Percentiles rank a stretch among this genome's conserved stretches.
phyloP scores from a whole-genome alignment of 805 yeast genomes.

The Ogataea angusta region DNA sequence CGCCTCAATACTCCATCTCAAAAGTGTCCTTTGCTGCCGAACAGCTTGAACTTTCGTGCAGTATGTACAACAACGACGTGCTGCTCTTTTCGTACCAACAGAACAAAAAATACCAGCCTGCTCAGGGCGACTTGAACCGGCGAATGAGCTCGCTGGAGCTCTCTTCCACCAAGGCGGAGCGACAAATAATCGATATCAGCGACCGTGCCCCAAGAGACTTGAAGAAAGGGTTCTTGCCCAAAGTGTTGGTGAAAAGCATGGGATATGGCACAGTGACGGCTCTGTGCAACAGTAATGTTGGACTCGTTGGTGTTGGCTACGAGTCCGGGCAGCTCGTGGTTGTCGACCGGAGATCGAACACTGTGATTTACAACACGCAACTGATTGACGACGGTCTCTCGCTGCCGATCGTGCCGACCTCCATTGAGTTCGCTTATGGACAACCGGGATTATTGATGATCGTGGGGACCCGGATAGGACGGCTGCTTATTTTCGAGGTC shows the following conservation, averaged over 20 bases:
- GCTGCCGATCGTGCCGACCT: constrained; percentile 42
- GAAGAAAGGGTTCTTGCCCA: constrained; percentile 63
- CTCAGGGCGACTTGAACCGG: constrained; percentile 21
- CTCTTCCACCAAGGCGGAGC: constrained; percentile 28
- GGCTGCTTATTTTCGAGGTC: constrained; percentile 60
- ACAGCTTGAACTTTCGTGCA: constrained; percentile 70
- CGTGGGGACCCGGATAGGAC: constrained; percentile 78
- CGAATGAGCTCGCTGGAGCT: constrained; percentile 31
- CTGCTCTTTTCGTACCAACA: constrained; percentile 68
- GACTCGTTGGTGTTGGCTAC: constrained; percentile 81
- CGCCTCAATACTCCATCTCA: constrained; percentile 45
- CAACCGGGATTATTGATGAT: constrained; percentile 54
- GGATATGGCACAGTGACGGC: constrained; percentile 53
- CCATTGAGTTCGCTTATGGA: constrained; percentile 72
- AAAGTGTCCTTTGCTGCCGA: constrained; percentile 74
- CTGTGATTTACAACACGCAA: constrained; percentile 41
- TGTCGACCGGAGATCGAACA: constrained; percentile 71
- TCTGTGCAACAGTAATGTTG: constrained; percentile 66
- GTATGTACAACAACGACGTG: constrained; percentile 68
- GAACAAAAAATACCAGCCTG: constrained; percentile 44
- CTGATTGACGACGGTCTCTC: constrained; percentile 29
- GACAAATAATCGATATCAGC: constrained; percentile 42
- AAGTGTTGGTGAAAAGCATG: constrained; percentile 39
- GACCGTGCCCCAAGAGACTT: constrained; percentile 49
- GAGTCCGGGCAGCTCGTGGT: constrained; percentile 70